Percentiles rank a stretch among this genome's conserved stretches.
These are phyloP conservation scores for Thelephora aurantiotincta DNA, from an alignment of 768 basidiomycete genomes.

Conservation along the genomic window DNA sequence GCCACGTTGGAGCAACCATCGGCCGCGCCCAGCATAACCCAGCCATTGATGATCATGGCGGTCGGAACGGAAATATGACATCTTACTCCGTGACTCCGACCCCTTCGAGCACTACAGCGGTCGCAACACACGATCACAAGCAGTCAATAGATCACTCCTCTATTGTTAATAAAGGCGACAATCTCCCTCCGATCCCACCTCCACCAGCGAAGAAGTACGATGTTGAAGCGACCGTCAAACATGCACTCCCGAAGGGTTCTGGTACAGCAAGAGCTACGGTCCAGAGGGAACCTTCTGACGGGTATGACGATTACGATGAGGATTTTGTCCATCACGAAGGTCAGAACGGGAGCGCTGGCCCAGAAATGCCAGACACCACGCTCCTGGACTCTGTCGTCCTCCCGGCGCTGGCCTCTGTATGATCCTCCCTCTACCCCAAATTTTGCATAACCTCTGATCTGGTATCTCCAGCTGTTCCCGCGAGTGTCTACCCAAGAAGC, in stretches of 20 bases:
- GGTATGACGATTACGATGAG: conserved; percentile 49
- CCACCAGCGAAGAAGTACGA: conserved; percentile 23
- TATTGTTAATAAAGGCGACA: conserved; percentile 35
- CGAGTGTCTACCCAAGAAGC: conserved; percentile 91
- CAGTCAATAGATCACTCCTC: conserved; percentile 19
- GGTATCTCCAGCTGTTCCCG: conserved; percentile 61
- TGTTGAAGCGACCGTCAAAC: conserved; percentile 60
- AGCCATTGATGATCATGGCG: not conserved
- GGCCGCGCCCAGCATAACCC: conserved; percentile 45
- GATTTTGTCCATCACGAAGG: conserved; percentile 23
- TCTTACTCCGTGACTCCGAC: not conserved
- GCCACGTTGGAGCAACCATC: conserved; percentile 56
- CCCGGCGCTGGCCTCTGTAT: conserved; percentile 90
- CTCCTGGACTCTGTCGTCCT: conserved; percentile 94
- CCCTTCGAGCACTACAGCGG: not conserved
- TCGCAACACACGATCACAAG: conserved; percentile 3
- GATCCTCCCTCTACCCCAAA: conserved; percentile 15
- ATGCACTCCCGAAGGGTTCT: conserved; percentile 11
- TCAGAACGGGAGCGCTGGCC: conserved; percentile 15
- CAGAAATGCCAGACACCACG: conserved; percentile 59
- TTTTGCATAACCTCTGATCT: conserved; percentile 2
- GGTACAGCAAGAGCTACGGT: conserved; percentile 17
- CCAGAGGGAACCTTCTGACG: conserved; percentile 39
- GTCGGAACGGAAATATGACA: conserved; percentile 12
- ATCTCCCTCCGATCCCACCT: conserved; percentile 38